These are phyloP conservation scores for Dictyostelium purpureum DNA, from an alignment of 78 protist species.

Conservation along the genomic window DNA sequence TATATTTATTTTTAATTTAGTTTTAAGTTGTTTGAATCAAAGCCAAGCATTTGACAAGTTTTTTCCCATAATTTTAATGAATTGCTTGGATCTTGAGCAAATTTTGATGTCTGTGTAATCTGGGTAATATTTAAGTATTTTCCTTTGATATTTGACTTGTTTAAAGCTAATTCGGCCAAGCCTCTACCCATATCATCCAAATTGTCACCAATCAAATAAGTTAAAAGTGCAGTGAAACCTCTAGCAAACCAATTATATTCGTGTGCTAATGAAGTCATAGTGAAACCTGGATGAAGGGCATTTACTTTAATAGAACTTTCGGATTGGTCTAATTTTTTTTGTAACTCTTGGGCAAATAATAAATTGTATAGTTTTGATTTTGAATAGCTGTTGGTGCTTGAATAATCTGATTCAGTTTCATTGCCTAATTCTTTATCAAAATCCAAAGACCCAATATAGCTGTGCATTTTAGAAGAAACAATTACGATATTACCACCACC, in stretches of 20 bases:
- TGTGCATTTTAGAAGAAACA: neutral
- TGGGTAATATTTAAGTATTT: neutral
- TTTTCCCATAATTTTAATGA: neutral
- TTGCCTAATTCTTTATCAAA: neutral
- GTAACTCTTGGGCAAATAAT: slow-evolving; percentile 30
- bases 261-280: neutral
- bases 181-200: neutral
- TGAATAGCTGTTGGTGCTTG: neutral
- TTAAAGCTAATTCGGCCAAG: neutral
- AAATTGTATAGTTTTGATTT: slow-evolving; percentile 33
- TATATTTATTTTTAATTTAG: neutral
- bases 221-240: neutral
- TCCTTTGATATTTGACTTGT: neutral
- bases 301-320: slow-evolving; percentile 42
- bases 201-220: neutral
- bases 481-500: slow-evolving; percentile 17
- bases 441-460: neutral
- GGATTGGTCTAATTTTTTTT: neutral
- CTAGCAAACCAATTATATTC: neutral
- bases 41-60: neutral
- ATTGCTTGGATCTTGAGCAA: neutral
- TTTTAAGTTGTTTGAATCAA: neutral
- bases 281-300: slow-evolving; percentile 54
- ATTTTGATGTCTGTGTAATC: neutral
- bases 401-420: neutral